Evolutionary conservation across 2,329 filamentous ascomycete genomes (phyloP).

Genomic region (Rhynchosporium agropyri): DNA sequence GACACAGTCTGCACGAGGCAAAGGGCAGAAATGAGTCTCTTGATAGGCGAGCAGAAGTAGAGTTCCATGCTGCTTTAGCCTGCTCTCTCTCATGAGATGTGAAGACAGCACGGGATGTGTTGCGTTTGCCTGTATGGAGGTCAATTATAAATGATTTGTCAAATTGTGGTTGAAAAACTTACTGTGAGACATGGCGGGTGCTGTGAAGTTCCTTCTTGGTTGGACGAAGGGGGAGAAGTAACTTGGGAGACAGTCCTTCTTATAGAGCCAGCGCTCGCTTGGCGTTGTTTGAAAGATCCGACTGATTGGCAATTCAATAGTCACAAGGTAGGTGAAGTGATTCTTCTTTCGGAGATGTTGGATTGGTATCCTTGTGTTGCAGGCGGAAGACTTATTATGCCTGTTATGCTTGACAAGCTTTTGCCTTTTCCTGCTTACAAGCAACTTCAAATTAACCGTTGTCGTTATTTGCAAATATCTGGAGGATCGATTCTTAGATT

Average conservation of each 20-base stretch:
- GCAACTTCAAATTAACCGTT: neutral
- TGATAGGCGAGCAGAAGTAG: slow-evolving; percentile 78
- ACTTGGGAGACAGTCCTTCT: neutral
- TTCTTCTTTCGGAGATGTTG: neutral
- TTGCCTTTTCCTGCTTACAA: neutral
- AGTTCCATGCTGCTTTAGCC: slow-evolving; percentile 80
- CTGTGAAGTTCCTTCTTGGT: neutral
- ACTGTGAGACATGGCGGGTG: slow-evolving; percentile 54
- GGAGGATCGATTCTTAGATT: neutral
- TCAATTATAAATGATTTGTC: neutral
- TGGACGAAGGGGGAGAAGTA: neutral
- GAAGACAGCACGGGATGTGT: slow-evolving; percentile 91
- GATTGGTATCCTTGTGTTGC: neutral
- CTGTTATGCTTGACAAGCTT: neutral
- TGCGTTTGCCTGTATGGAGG: slow-evolving; percentile 67
- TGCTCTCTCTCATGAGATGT: slow-evolving; percentile 86
- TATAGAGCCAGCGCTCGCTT: slow-evolving; percentile 2
- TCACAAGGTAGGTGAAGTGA: slow-evolving; percentile 2
- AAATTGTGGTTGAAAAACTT: slow-evolving; percentile 34
- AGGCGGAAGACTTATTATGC: neutral
- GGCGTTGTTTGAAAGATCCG: neutral
- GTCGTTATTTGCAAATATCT: neutral
- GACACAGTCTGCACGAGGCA: slow-evolving; percentile 84
- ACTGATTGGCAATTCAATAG: neutral
- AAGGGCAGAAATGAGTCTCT: slow-evolving; percentile 94